Base-by-base conservation (phyloP, 164 flowering plant genomes). In the Vitis amurensis region DNA sequence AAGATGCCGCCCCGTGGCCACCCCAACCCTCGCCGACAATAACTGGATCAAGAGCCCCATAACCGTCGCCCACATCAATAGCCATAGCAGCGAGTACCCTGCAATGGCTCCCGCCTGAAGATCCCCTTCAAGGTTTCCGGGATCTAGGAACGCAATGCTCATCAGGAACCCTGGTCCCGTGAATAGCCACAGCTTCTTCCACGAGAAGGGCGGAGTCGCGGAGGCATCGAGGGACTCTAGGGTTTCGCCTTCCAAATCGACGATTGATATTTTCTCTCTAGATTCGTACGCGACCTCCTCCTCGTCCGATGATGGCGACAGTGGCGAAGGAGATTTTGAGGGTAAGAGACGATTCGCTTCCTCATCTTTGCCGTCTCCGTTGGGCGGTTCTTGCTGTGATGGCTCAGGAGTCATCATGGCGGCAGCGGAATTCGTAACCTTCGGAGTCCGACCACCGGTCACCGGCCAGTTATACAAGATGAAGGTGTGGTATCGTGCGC, bases 81-180 rank as follows among this genome's bases (percentile, higher is more conserved):
- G 80, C 96, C 96, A 91, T 44, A 91, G 67, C 55, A 91, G 70
- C 14, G 91, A 86, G 76, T 91, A 87, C 11, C 96, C 96, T 0
- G 96, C 96, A 14, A 87, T 79, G 5, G 93, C 96, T 1, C 96
- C 96, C 2, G 93, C 67, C 76, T 91, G 96, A 14, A 91, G 90
- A 77, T 91, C 91, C 8, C 90, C 93, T 66, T 91, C 96, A 67
- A 91, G 66, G 59, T 91, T 91, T 9, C 96, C 96, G 7, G 96
- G 96, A 74, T 89, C 96, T 19, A 91, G 79, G 49, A 91, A 91
- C 3, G 93, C 96, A 8, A 91, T 91, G 73, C 90, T 85, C 93
- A 89, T 89, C 50, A 91, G 48, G 58, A 91, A 87, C 9, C 96
- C 96, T 1, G 93, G 96, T 0, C 96, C 96, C 0, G 90, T 86